Base-by-base conservation (phyloP, 768 basidiomycete genomes). In the Hericium alpestre region DNA sequence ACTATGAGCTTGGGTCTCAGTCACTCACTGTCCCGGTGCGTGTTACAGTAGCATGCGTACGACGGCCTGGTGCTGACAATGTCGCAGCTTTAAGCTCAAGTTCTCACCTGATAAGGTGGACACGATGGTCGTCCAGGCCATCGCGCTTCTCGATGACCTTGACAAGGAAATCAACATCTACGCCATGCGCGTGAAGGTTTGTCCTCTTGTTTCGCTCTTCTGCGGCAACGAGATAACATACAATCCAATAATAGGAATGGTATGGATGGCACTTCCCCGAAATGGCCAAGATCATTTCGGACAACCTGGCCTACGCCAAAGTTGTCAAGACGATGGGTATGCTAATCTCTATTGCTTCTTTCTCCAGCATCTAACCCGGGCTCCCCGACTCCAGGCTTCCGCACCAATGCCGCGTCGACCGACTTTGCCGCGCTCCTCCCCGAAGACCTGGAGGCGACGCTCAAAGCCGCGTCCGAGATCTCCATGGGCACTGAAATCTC, bases 231-330 rank as follows among this genome's bases (percentile, higher is more conserved):
- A 16, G 4, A 50, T 37, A 56, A 51, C 32, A 32, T 32, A 32
- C 16, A 49, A 16, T 37, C 12, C n/a, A 7, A 51, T 27, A 43
- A n/a, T 64, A 96, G 95, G 96, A 99, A 81, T 99, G 96, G 96
- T 99, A 99, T 65, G 96, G 96, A 39, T 99, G 96, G 96, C 96
- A 99, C 76, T 99, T 99, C 80, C 96, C 96, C 4, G 96, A 99
- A 73, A 90, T 99, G 87, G 89, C 87, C 58, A 98, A 97, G 76
- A 98, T 99, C 69, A 89, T 99, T 63, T 83, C 86, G 58, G 96
- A 99, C 77, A 99, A 96, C 73, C 74, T 94, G 58, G 94, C 95
- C 18, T 98, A 98, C 70, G 94, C 96, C 59, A 96, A 93, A 74
- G 87, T 88, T 57, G 83, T 99, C 65, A 87, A 86, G 56, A 72